phyloP scores from a whole-genome alignment of 768 basidiomycete genomes.

The Russula vinacea region DNA sequence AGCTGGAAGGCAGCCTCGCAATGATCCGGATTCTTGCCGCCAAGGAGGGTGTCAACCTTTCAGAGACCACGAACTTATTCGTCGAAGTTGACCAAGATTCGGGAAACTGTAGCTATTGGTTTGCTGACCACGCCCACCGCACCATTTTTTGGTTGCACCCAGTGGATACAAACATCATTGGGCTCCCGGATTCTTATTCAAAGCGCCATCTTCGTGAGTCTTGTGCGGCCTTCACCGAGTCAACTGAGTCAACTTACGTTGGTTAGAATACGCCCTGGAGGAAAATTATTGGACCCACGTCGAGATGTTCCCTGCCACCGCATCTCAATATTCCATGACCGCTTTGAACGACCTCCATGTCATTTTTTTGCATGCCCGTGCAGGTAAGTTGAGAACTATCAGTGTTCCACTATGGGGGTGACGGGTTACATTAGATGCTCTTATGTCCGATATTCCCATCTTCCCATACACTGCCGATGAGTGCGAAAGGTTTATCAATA shows the following conservation, averaged over 20 bases:
- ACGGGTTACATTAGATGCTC: constrained; percentile 6
- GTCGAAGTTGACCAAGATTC: constrained; percentile 9
- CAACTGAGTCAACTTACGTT: neutral
- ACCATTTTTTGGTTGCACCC: constrained; percentile 13
- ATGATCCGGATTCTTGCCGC: neutral
- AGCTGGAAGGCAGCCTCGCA: neutral
- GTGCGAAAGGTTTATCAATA: neutral
- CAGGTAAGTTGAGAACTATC: constrained; percentile 5
- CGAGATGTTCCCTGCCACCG: constrained; percentile 17
- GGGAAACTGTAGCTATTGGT: constrained; percentile 12
- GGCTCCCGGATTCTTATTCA: constrained; percentile 10
- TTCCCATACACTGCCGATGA: constrained; percentile 22
- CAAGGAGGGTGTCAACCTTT: neutral
- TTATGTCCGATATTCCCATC: constrained; percentile 7
- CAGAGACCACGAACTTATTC: constrained; percentile 8
- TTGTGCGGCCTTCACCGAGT: neutral
- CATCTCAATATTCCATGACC: neutral
- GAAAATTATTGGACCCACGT: constrained; percentile 25
- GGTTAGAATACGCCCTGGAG: constrained; percentile 12
- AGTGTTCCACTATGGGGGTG: neutral
- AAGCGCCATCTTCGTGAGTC: constrained; percentile 8
- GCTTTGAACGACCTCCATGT: constrained; percentile 14
- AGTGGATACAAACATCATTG: neutral
- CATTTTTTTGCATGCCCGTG: constrained; percentile 4
- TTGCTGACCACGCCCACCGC: constrained; percentile 16